Percentiles rank a stretch among this genome's conserved stretches.
phyloP scores from a whole-genome alignment of 2,329 filamentous ascomycete genomes.

The Thelonectria discophora region DNA sequence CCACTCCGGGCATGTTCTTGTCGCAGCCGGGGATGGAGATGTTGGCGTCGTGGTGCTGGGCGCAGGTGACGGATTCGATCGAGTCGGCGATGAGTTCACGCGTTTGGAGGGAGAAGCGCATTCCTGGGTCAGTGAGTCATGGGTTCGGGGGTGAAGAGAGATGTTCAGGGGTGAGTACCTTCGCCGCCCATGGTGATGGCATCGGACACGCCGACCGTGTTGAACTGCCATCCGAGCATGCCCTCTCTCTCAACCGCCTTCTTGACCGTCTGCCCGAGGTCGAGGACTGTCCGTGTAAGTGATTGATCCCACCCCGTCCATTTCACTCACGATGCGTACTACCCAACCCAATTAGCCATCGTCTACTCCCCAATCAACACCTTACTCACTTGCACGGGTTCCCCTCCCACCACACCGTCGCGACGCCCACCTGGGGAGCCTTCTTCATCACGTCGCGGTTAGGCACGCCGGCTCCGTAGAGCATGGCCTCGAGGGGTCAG shows the following conservation, averaged over 20 bases:
- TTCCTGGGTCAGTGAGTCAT: constrained; percentile 64
- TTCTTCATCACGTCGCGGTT: constrained; percentile 86
- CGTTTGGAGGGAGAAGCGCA: constrained; percentile 91
- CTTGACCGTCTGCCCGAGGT: constrained; percentile 89
- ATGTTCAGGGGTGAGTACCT: constrained; percentile 58
- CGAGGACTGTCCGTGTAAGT: constrained; percentile 67
- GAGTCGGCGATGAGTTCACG: constrained; percentile 94
- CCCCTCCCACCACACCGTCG: constrained; percentile 96
- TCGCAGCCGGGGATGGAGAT: constrained; percentile 94
- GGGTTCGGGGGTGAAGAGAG: neutral
- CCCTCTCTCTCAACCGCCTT: constrained; percentile 79
- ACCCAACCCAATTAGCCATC: constrained; percentile 20
- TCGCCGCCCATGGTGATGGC: constrained; percentile 96
- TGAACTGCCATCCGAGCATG: constrained; percentile 96
- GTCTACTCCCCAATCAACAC: neutral
- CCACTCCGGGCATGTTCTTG: constrained; percentile 95
- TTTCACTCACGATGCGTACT: constrained; percentile 54
- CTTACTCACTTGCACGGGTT: constrained; percentile 88
- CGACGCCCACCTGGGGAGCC: constrained; percentile 88
- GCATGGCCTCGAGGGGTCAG: constrained; percentile 74
- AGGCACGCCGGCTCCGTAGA: constrained; percentile 91
- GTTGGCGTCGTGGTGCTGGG: constrained; percentile 91
- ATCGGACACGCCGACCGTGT: constrained; percentile 88
- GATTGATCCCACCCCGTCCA: constrained; percentile 24
- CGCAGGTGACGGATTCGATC: constrained; percentile 92